Percentiles rank a stretch among this genome's conserved stretches.
These are phyloP conservation scores for Pseudocercospora eumusae DNA, from an alignment of 2,329 filamentous ascomycete species.

Conservation along the genomic window DNA sequence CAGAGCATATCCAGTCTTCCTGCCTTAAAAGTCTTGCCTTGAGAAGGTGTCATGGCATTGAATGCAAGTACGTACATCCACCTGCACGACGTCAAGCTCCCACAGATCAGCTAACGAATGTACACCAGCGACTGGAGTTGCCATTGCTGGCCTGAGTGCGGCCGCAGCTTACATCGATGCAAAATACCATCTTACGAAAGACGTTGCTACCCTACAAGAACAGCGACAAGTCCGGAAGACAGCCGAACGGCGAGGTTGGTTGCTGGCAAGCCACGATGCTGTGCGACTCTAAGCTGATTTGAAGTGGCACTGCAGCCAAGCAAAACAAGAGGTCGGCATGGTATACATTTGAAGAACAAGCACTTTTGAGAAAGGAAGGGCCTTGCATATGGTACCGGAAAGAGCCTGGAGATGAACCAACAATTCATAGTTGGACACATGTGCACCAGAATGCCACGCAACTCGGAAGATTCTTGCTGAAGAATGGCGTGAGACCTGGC, in stretches of 20 bases:
- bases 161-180: slow-evolving; percentile 78
- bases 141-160: slow-evolving; percentile 58
- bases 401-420: slow-evolving; percentile 42
- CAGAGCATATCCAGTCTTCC: neutral
- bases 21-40: neutral
- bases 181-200: slow-evolving; percentile 66
- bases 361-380: slow-evolving; percentile 43
- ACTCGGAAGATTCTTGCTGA: slow-evolving; percentile 63
- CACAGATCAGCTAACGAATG: neutral
- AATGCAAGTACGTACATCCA: neutral
- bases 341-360: slow-evolving; percentile 60
- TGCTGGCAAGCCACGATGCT: neutral
- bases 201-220: slow-evolving; percentile 51
- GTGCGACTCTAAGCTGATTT: slow-evolving; percentile 16
- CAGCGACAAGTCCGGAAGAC: slow-evolving; percentile 13
- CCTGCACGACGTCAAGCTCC: neutral
- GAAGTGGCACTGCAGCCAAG: slow-evolving; percentile 43
- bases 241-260: slow-evolving; percentile 15
- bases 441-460: slow-evolving; percentile 59
- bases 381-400: slow-evolving; percentile 68
- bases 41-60: neutral
- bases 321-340: slow-evolving; percentile 61
- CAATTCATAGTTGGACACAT: slow-evolving; percentile 59
- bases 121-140: slow-evolving; percentile 20
- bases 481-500: slow-evolving; percentile 38